These are phyloP conservation scores for Stereum hirsutum DNA, from an alignment of 1,284 basidiomycete genomes.

Conservation along the genomic window DNA sequence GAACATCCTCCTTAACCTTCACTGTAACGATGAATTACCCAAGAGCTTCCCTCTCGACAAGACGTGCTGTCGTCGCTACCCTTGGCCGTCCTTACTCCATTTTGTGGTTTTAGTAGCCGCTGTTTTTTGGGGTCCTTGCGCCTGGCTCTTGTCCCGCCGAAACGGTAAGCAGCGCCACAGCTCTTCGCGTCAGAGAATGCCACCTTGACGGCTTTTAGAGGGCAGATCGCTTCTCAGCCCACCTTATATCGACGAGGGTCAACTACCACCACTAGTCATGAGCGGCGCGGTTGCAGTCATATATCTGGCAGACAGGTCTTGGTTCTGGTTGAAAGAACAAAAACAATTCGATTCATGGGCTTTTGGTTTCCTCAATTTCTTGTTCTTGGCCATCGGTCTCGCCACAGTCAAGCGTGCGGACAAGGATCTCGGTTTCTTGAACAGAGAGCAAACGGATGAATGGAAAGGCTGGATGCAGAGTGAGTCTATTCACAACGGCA, in stretches of 20 bases:
- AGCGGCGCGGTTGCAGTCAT: slow-evolving; percentile 59
- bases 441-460: slow-evolving; percentile 87
- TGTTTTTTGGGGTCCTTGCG: slow-evolving; percentile 48
- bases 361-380: slow-evolving; percentile 53
- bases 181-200: no score
- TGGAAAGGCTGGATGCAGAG: slow-evolving; percentile 98
- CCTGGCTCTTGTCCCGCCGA: slow-evolving; percentile 26
- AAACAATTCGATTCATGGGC: slow-evolving; percentile 70
- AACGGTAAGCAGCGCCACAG: slow-evolving; percentile 20
- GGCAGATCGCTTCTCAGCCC: slow-evolving; percentile 20
- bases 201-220: no score
- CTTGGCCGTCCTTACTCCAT: slow-evolving; percentile 56
- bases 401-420: slow-evolving; percentile 59
- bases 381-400: slow-evolving; percentile 49
- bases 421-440: slow-evolving; percentile 81
- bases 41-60: slow-evolving; percentile 68
- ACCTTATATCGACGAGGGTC: slow-evolving; percentile 29
- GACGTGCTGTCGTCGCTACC: slow-evolving; percentile 78
- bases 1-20: slow-evolving; percentile 70
- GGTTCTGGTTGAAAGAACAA: slow-evolving; percentile 81
- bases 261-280: slow-evolving; percentile 46
- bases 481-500: slow-evolving; percentile 26
- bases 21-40: slow-evolving; percentile 71
- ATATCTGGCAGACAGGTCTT: slow-evolving; percentile 74
- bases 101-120: slow-evolving; percentile 42